These are phyloP conservation scores for Psilocybe mexicana DNA, from an alignment of 1,284 basidiomycete species.

Conservation along the genomic window DNA sequence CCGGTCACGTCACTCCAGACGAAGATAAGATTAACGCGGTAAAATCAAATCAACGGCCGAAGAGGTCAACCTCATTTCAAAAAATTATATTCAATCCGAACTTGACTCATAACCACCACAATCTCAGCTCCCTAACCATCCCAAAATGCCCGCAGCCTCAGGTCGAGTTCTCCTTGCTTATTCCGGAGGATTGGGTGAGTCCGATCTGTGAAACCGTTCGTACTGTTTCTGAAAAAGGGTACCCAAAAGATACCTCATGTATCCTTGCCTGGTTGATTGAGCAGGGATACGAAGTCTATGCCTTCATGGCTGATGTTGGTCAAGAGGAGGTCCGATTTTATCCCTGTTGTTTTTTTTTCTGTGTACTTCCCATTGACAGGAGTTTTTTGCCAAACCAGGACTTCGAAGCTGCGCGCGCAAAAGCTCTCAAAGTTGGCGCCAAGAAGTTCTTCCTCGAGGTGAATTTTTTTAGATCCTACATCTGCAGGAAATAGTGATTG, in stretches of 20 bases:
- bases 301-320: conserved; percentile 99
- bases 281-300: conserved; percentile 95
- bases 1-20: conserved; percentile 2
- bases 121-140: neutral
- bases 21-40: conserved; percentile 9
- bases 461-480: conserved; percentile 11
- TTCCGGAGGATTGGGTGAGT: conserved; percentile 95
- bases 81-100: conserved; percentile 17
- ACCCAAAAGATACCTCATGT: conserved; percentile 82
- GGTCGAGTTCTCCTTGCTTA: conserved; percentile 94
- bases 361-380: neutral
- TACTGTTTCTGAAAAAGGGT: conserved; percentile 6
- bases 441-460: conserved; percentile 94
- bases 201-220: conserved; percentile 5
- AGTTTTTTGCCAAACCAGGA: conserved; percentile 54
- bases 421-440: conserved; percentile 92
- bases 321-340: conserved; percentile 81
- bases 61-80: conserved; percentile 3
- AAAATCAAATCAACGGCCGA: conserved; percentile 14
- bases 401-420: conserved; percentile 90
- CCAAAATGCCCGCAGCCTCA: conserved; percentile 33
- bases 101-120: conserved; percentile 15
- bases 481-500: neutral
- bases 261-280: conserved; percentile 98
- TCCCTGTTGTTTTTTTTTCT: no score